Evolutionary conservation across 1,284 basidiomycete genomes (phyloP).

Genomic region (Exobasidium rhododendri): DNA sequence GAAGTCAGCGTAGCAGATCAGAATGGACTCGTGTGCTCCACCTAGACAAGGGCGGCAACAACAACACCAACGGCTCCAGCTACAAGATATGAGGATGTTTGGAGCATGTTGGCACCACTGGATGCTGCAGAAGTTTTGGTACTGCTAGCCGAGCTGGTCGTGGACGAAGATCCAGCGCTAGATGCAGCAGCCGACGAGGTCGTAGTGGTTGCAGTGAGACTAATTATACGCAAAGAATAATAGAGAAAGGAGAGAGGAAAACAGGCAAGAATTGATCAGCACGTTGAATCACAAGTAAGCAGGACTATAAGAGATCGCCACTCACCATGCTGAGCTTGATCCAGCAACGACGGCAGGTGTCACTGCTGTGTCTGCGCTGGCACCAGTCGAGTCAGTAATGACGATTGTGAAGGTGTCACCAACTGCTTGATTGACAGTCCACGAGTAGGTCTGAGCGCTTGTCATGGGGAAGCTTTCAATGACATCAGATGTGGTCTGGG

Average conservation of each 20-base stretch:
- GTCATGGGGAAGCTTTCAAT: constrained; percentile 2
- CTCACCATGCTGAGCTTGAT: neutral
- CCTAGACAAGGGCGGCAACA: too few relatives aligned
- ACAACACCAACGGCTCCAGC: neutral
- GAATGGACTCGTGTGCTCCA: too few relatives aligned
- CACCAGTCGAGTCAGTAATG: constrained; percentile 24
- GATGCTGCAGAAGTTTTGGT: neutral
- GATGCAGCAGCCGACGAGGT: constrained; percentile 10
- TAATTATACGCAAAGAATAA: neutral
- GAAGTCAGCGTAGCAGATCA: too few relatives aligned
- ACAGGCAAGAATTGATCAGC: constrained; percentile 7
- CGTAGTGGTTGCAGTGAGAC: too few relatives aligned
- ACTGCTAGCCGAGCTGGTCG: too few relatives aligned
- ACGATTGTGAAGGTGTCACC: constrained; percentile 23
- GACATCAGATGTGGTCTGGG: constrained; percentile 8
- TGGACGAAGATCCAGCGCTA: too few relatives aligned
- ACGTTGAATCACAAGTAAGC: neutral
- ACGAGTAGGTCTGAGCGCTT: constrained; percentile 17
- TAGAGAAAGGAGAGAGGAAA: constrained; percentile 4
- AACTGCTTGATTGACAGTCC: constrained; percentile 21
- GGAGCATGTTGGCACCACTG: neutral
- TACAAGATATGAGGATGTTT: neutral
- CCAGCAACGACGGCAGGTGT: neutral
- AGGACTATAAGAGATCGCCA: neutral
- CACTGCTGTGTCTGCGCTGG: neutral